Evolutionary conservation across 805 yeast species (phyloP), one percentile per base, ranked within the genome.

Genomic region (Grigorovia humatica): DNA sequence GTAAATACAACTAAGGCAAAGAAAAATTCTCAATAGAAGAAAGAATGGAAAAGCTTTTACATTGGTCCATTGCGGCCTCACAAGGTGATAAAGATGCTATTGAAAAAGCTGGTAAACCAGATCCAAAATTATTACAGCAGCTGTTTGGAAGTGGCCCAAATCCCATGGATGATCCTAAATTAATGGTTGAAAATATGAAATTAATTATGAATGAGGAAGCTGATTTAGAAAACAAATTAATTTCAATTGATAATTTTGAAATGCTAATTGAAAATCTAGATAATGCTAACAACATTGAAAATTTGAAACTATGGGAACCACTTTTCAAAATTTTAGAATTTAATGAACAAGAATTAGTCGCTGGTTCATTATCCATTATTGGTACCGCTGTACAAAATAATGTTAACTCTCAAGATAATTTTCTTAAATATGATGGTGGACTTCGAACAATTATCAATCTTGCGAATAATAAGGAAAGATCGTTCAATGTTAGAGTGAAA

Each of bases 331-430:
- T 77, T 49, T 70, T 89, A 48, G 70, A 71, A 32, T 69, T 71
- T 7, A 70, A 71, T 2, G 71, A 70, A 2, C 60, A 67, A 1
- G 74, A 72, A 17, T 66, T 91, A 35, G 74, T 81, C 52, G 70
- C 76, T 9, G 71, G 73, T 51, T 84, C 90, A 0, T 80, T 86
- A 53, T 82, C 93, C 41, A 78, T 85, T 43, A 77, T 90, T 23
- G 96, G 95, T 1, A 85, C 91, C 0, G 96, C 98, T 0, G 95
- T 86, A 4, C 99, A 93, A 68, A 93, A 93, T 66, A 93, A 93
- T 66, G 81, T 80, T 3, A 78, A 76, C 52, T 73, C 89, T 4
- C 98, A 89, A 68, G 73, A 75, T 51, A 85, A 78, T 49, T 83
- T 85, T 54, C 66, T 75, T 43, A 77, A 77, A 52, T 73, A 81